Base-by-base conservation (phyloP, 495 filamentous ascomycete species). In the Viridothelium virens region DNA sequence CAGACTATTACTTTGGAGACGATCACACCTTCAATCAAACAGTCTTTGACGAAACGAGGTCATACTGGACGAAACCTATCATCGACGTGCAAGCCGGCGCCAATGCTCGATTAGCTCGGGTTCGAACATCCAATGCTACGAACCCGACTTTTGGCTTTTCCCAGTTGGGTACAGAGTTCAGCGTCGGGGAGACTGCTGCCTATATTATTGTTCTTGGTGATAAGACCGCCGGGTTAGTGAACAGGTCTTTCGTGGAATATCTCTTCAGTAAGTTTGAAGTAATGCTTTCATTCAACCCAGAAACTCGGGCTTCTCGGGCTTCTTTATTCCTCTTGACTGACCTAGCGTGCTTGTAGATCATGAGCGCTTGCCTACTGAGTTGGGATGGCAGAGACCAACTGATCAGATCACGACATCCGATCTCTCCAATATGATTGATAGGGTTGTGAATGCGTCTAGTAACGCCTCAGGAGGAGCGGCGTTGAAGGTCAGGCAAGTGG, bases 141-240 rank as follows among this genome's bases (percentile, higher is more conserved):
- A 83, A 85, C 68, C 82, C 74, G 56, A 82, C 82, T 66, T 82
- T 79, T 2, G 71, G 70, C 0, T 81, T 78, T 66, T 53, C 62
- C 2, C 64, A 79, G n/a, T 75, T 71, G 9, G 79, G 76, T 25
- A 68, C 74, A 46, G 64, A 61, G 3, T 81, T 83, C 67, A 79
- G 74, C 47, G 64, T 79, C 4, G 82, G 79, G 1, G 82, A 83
- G 74, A 68, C 75, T 1, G 77, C 77, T 14, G 80, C 82, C 25
- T 78, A 79, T 48, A 69, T 83, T 25, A 61, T 78, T 14, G 70
- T 76, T 1, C 69, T 85, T 25, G 82, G 81, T 1, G 77, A 82
- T 65, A 74, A 73, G 44, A 56, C 67, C 31, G 38, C 71, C 9
- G 76, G 70, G 5, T 79, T 74, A 0, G 79, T 77, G 6, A 74